Conservation (phyloP, 2,329 filamentous ascomycete genomes). For the Penicillium sp. region DNA sequence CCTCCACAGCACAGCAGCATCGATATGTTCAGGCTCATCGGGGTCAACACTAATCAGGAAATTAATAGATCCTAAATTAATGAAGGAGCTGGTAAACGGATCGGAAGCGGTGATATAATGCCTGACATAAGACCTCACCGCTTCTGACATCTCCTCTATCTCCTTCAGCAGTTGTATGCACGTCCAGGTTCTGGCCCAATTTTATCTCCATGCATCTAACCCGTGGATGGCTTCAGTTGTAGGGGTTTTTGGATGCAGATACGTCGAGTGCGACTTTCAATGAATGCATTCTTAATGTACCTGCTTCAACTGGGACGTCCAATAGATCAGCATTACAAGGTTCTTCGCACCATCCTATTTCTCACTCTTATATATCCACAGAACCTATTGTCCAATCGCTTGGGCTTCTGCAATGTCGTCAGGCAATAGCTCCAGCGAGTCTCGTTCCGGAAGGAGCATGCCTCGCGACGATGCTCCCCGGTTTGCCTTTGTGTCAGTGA, state of each 20-base stretch:
- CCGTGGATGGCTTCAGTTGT: no score
- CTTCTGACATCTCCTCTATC: no score
- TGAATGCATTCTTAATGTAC: neutral
- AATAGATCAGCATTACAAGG: neutral
- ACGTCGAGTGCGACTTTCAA: neutral
- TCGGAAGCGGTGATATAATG: no score
- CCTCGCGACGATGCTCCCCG: constrained; percentile 1
- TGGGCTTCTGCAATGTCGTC: neutral
- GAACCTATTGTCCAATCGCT: neutral
- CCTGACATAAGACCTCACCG: no score
- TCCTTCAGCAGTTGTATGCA: no score
- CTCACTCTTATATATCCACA: neutral
- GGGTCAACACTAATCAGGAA: no score
- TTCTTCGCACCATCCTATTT: neutral
- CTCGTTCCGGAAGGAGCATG: neutral
- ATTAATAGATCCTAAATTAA: no score
- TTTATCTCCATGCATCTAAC: no score
- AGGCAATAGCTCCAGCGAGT: neutral
- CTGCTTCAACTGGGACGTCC: neutral
- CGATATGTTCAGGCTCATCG: no score
- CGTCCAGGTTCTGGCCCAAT: no score
- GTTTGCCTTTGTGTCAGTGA: constrained; percentile 24
- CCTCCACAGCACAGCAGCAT: no score
- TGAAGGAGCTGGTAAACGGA: no score
- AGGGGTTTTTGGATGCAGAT: neutral